Base-by-base conservation (phyloP, 2,329 filamentous ascomycete species). In the Chrysosporium keratinophilum region DNA sequence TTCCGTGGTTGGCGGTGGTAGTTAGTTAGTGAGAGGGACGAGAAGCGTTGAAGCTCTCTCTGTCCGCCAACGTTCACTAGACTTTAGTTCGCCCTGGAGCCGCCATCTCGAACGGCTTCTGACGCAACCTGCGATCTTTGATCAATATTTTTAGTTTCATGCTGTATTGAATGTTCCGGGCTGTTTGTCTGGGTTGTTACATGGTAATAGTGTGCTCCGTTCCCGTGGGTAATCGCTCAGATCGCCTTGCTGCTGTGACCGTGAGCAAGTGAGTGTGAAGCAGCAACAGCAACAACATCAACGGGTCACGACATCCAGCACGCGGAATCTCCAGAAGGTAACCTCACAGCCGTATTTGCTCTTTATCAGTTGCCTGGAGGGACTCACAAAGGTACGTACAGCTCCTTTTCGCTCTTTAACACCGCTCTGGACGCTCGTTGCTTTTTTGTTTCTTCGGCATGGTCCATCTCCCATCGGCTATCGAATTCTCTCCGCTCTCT, bases 251-350 rank as follows among this genome's bases (percentile, higher is more conserved):
- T 51, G 39, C 35, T 44, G 49, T 51, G 49, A 23, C 43, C 50
- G 46, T 45, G 43, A 41, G 19, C 23, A 33, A 46, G 42, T 40
- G 15, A 33, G 19, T 2, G n/a, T 39, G 28, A 48, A 34, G 42
- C 41, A 51, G 39, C 31, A 51, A 23, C 42, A 6, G 23, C 49
- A 11, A 40, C 35, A 40, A 33, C 48, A 28, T 39, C 42, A 53
- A 40, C 50, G 50, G 50, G 43, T 53, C 23, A 53, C 50, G 17
- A 33, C 50, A 53, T 53, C 40, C 46, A 42, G 40, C 42, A 46
- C 42, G 37, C 50, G 50, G 50, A 47, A 47, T 53, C 23, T 31
- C 43, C 43, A 53, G 23, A 28, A 28, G 23, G 23, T 53, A 39
- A 33, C 33, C 19, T 47, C 20, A 44, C 49, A 19, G 40, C 23